A percentile compares a stretch with the other conserved stretches of the same genome.
These are phyloP conservation scores for Rhodotorula graminis DNA, from an alignment of 768 basidiomycete species.

Conservation along the genomic window DNA sequence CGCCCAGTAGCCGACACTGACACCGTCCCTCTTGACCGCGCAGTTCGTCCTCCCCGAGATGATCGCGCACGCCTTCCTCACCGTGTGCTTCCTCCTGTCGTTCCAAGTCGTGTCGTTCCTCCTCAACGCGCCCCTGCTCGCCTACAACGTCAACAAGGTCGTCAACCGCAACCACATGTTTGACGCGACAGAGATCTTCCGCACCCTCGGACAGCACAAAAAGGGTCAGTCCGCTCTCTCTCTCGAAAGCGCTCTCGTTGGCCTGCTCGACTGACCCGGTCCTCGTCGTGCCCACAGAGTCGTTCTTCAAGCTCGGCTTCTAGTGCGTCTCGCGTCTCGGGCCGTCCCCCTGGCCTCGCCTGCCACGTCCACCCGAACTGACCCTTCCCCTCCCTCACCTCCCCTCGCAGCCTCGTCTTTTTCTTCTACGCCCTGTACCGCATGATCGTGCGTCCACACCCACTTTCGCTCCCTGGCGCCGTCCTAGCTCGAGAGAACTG, in stretches of 20 bases:
- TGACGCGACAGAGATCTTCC: slow-evolving; percentile 98
- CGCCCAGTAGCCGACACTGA: too few relatives aligned
- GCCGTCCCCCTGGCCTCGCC: too few relatives aligned
- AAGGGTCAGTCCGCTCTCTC: slow-evolving; percentile 57
- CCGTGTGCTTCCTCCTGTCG: slow-evolving; percentile 80
- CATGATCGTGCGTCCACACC: slow-evolving; percentile 27
- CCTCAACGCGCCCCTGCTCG: slow-evolving; percentile 78
- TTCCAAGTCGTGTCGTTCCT: slow-evolving; percentile 94
- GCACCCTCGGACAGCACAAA: slow-evolving; percentile 87
- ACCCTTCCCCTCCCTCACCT: background rate
- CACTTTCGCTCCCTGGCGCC: too few relatives aligned
- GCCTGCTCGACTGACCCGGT: slow-evolving; percentile 42
- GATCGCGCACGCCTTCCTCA: slow-evolving; percentile 85
- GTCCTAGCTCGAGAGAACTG: too few relatives aligned
- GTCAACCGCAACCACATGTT: slow-evolving; percentile 94
- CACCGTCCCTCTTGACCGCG: too few relatives aligned
- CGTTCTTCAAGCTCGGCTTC: slow-evolving; percentile 36
- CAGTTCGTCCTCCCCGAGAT: slow-evolving; percentile 98
- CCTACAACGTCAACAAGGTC: slow-evolving; percentile 95
- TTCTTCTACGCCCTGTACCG: slow-evolving; percentile 47
- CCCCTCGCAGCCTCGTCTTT: slow-evolving; percentile 34
- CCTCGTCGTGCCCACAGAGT: slow-evolving; percentile 66
- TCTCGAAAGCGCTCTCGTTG: slow-evolving; percentile 40
- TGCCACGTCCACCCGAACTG: background rate
- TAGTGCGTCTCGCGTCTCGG: slow-evolving; percentile 2